Evolutionary conservation across 1,284 basidiomycete species (phyloP).

Genomic region (Prillingera fragicola): DNA sequence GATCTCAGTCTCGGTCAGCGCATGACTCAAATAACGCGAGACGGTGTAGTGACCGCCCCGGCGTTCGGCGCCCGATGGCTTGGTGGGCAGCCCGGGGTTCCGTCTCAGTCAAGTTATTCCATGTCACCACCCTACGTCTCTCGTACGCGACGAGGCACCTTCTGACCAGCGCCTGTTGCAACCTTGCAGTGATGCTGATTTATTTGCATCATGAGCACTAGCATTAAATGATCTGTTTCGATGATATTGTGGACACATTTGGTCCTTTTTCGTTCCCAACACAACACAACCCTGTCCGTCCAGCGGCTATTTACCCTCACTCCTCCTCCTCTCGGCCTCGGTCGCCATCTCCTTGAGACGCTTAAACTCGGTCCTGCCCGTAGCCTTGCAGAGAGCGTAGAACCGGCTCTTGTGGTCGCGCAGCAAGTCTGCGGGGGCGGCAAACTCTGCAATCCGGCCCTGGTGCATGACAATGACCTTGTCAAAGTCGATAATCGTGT

Average conservation of each 20-base stretch:
- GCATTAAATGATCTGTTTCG: too few relatives aligned
- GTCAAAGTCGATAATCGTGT: slow-evolving; percentile 77
- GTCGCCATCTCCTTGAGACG: slow-evolving; percentile 52
- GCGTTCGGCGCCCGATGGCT: not conserved
- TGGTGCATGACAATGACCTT: slow-evolving; percentile 58
- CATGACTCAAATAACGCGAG: too few relatives aligned
- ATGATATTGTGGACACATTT: too few relatives aligned
- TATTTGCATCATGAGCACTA: too few relatives aligned
- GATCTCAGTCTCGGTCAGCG: too few relatives aligned
- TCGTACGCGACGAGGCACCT: too few relatives aligned
- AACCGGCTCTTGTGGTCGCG: slow-evolving; percentile 63
- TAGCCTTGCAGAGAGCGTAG: slow-evolving; percentile 71
- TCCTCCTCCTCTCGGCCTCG: slow-evolving; percentile 33
- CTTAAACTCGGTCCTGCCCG: slow-evolving; percentile 71
- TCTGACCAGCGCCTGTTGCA: too few relatives aligned
- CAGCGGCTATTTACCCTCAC: slow-evolving; percentile 1
- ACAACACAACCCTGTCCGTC: too few relatives aligned
- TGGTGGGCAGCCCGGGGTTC: not conserved
- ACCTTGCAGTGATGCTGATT: too few relatives aligned
- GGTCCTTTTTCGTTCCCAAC: too few relatives aligned
- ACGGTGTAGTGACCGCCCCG: too few relatives aligned
- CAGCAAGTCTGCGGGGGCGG: slow-evolving; percentile 65
- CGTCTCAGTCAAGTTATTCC: not conserved
- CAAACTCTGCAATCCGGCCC: slow-evolving; percentile 70
- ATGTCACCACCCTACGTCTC: not conserved